phyloP scores from a whole-genome alignment of 2,329 filamentous ascomycete species.

The Aspergillus ochraceus region DNA sequence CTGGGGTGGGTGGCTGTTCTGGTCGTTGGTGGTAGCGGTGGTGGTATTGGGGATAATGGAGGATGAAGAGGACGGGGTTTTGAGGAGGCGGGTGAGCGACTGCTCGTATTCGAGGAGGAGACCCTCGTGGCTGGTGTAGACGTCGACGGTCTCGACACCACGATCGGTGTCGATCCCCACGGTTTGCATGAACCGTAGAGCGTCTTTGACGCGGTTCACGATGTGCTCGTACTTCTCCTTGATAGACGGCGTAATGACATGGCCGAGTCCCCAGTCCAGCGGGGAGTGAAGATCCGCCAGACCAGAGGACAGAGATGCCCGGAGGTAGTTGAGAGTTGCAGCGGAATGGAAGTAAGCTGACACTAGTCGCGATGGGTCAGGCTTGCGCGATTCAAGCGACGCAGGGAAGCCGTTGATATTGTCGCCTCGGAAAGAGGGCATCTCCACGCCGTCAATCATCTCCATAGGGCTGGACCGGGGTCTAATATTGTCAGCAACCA shows the following conservation, averaged over 20 bases:
- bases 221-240: constrained; percentile 85
- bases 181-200: constrained; percentile 89
- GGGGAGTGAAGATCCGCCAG: constrained; percentile 93
- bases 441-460: constrained; percentile 72
- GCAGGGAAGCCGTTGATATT: constrained; percentile 83
- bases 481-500: constrained; percentile 25
- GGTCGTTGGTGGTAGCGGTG: constrained; percentile 43
- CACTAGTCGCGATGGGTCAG: constrained; percentile 82
- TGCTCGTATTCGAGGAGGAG: constrained; percentile 94
- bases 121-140: constrained; percentile 95
- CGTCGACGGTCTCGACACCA: constrained; percentile 85
- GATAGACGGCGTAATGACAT: constrained; percentile 79
- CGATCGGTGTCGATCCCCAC: constrained; percentile 85
- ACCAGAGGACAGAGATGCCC: constrained; percentile 78
- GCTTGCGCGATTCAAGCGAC: constrained; percentile 67
- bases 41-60: constrained; percentile 18
- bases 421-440: constrained; percentile 90
- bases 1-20: constrained; percentile 22
- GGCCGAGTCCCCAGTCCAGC: constrained; percentile 90
- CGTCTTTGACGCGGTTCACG: constrained; percentile 83
- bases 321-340: constrained; percentile 89
- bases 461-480: constrained; percentile 88
- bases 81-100: constrained; percentile 74
- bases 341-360: constrained; percentile 95
- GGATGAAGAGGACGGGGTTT: constrained; percentile 50